Base-by-base conservation (phyloP, 129 eudicot species). In the Gnaphalium uliginosum region DNA sequence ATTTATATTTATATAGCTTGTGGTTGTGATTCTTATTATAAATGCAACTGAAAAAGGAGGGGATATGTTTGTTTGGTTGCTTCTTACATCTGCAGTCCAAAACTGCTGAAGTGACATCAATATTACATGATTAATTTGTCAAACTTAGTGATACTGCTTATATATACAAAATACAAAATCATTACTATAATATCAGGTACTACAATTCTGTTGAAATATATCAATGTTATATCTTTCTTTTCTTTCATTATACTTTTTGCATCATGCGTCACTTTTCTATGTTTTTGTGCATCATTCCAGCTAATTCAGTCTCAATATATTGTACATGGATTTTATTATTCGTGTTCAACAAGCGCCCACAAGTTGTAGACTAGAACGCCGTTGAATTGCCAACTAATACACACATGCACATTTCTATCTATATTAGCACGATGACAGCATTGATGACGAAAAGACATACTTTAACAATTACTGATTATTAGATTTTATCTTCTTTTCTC, bases 371-470 rank as follows among this genome's bases (percentile, higher is more conserved):
- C 21, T 30, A 57, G 59, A 76, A 66, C 18, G n/a, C 48, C 53
- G 71, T 37, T 68, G 15, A n/a, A 68, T 54, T 68, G 81, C 58
- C 74, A 67, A 24, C 81, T 77, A 76, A 67, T 80, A 63, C 68
- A 63, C 39, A 66, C 35, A 59, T 25, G 65, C 59, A 27, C 37
- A 3, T 77, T 56, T 22, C 18, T 19, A 39, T 27, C 46, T 56
- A 19, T 41, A 43, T 43, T 43, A 43, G 51, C 51, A 37, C 30
- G 63, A 43, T 60, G 75, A 59, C 70, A 58, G 5, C 43, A 68
- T 18, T 68, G 35, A 8, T 27, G 69, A 58, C 15, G 25, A 26
- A 41, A 67, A 58, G 26, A 25, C 4, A 10, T 23, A 63, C 58
- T 53, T 30, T 66, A 46, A 66, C 62, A 30, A 65, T 50, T 37